Conservation (phyloP, 78 protist genomes). For the slime mould (Dictyostelium discoideum) region DNA sequence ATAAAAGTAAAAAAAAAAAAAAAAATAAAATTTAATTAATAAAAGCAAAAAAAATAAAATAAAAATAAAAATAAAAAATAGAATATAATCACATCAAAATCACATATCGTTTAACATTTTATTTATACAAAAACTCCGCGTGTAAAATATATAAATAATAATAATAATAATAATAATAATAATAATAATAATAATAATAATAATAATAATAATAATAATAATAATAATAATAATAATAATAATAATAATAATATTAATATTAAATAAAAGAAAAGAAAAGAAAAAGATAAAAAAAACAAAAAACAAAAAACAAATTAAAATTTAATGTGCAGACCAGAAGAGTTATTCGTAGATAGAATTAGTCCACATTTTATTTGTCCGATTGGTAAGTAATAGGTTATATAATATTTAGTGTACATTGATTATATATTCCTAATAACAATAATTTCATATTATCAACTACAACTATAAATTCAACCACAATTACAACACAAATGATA, state of each 20-base stretch:
- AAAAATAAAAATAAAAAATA: not conserved
- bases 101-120: too few species aligned
- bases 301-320: not conserved
- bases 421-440: not conserved
- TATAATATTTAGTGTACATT: not conserved
- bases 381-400: conserved; percentile 26
- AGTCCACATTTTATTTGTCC: conserved; percentile 78
- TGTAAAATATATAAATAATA: not conserved
- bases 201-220: not conserved
- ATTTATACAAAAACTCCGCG: too few species aligned
- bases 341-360: conserved; percentile 72
- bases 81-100: too few species aligned
- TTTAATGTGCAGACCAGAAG: conserved; percentile 78
- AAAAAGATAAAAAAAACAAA: not conserved
- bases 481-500: too few species aligned
- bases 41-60: not conserved
- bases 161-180: not conserved
- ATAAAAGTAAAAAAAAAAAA: too few species aligned
- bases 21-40: too few species aligned
- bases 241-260: not conserved
- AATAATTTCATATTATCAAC: too few species aligned
- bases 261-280: not conserved
- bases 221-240: not conserved
- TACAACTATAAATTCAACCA: too few species aligned
- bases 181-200: not conserved